Evolutionary conservation across 495 filamentous ascomycete genomes (phyloP).

Genomic region (Xylaria bambusicola): DNA sequence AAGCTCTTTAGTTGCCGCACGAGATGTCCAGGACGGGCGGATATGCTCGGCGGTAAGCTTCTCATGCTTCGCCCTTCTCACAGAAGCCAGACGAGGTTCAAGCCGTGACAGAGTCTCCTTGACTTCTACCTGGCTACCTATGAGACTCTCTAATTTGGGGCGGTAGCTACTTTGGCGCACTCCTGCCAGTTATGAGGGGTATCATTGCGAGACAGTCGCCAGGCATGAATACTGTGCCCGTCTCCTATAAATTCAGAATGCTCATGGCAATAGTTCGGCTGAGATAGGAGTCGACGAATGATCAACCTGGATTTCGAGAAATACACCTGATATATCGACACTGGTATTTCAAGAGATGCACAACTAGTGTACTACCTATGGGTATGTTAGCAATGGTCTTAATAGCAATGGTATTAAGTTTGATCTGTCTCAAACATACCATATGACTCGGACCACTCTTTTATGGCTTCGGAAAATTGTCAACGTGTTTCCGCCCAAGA

Average conservation of each 20-base stretch:
- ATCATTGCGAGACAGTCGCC: constrained; percentile 53
- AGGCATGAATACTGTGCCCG: constrained; percentile 51
- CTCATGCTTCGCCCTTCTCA: constrained; percentile 29
- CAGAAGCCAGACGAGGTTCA: constrained; percentile 45
- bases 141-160: constrained; percentile 44
- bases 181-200: constrained; percentile 51
- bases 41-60: constrained; percentile 50
- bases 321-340: constrained; percentile 52
- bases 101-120: constrained; percentile 46
- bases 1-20: constrained; percentile 51
- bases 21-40: constrained; percentile 48
- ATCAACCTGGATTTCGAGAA: constrained; percentile 43
- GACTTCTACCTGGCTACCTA: constrained; percentile 38
- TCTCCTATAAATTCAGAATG: constrained; percentile 48
- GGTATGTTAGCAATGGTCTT: not conserved
- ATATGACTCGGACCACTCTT: constrained; percentile 51
- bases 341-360: constrained; percentile 56
- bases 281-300: constrained; percentile 45
- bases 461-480: constrained; percentile 56
- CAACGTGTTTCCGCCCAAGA: constrained; percentile 54
- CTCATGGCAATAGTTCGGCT: constrained; percentile 48
- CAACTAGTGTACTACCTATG: constrained; percentile 34
- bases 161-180: constrained; percentile 49
- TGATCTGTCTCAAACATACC: constrained; percentile 25
- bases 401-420: no score